Evolutionary conservation across 2,329 filamentous ascomycete species (phyloP).

Genomic region (Cephalotrichum gorgonifer): DNA sequence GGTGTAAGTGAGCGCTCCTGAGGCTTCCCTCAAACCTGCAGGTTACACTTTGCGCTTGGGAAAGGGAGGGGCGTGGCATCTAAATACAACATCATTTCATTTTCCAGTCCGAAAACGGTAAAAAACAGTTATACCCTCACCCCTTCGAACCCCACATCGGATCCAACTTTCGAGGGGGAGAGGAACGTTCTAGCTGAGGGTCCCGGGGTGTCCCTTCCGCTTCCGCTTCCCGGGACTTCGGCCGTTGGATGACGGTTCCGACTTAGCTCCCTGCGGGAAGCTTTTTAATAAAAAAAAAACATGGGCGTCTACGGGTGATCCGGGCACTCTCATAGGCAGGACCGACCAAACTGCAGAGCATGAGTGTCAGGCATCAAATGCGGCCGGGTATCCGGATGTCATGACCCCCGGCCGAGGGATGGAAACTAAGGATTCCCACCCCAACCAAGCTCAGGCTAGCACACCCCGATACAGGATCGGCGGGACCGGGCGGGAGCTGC

Average conservation of each 20-base stretch:
- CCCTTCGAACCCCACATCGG: not conserved
- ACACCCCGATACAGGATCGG: not conserved
- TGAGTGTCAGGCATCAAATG: no score
- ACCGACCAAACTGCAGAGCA: no score
- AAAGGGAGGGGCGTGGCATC: not conserved
- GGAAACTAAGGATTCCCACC: not conserved
- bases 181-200: no score
- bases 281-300: no score
- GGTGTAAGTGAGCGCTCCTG: conserved; percentile 6
- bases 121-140: not conserved
- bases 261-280: no score
- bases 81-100: no score
- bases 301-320: no score
- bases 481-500: conserved; percentile 1
- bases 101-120: no score
- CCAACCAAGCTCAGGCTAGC: not conserved
- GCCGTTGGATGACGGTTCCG: no score
- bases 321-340: no score
- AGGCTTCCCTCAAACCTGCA: conserved; percentile 2
- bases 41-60: not conserved
- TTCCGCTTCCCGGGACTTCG: no score
- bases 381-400: not conserved
- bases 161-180: not conserved
- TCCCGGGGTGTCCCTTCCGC: no score
- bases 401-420: not conserved